Evolutionary conservation across 2,329 filamentous ascomycete species (phyloP).

Genomic region (Xylariomycetidae sp.): DNA sequence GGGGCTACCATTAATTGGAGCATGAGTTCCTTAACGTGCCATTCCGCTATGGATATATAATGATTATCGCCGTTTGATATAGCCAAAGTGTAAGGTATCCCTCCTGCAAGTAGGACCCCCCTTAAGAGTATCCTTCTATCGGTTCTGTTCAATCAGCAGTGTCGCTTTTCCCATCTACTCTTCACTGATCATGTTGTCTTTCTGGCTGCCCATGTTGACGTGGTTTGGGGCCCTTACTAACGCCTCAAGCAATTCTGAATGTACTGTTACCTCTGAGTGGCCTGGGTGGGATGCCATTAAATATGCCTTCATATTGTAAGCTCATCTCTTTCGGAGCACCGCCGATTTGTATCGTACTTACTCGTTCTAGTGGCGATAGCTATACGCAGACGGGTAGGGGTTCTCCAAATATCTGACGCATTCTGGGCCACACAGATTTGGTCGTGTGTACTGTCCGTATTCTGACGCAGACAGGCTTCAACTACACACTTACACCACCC

Average conservation of each 20-base stretch:
- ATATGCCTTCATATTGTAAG: conserved; percentile 39
- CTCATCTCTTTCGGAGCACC: not conserved
- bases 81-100: too few species aligned
- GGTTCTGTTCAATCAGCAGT: too few species aligned
- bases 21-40: not conserved
- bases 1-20: not conserved
- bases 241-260: conserved; percentile 1
- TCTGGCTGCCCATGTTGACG: not conserved
- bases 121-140: too few species aligned
- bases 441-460: too few species aligned
- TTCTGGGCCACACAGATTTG: too few species aligned
- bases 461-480: conserved; percentile 40
- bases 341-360: conserved; percentile 1
- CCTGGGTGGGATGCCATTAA: conserved; percentile 33
- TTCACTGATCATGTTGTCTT: not conserved
- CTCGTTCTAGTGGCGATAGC: conserved; percentile 25
- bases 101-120: too few species aligned
- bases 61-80: too few species aligned
- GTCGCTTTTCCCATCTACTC: too few species aligned
- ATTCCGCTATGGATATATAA: not conserved
- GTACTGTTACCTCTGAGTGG: conserved; percentile 20
- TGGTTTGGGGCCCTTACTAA: too few species aligned
- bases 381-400: conserved; percentile 27
- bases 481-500: conserved; percentile 46
- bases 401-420: too few species aligned